phyloP scores from a whole-genome alignment of 305 asterid species.

The Solanum hybrid region DNA sequence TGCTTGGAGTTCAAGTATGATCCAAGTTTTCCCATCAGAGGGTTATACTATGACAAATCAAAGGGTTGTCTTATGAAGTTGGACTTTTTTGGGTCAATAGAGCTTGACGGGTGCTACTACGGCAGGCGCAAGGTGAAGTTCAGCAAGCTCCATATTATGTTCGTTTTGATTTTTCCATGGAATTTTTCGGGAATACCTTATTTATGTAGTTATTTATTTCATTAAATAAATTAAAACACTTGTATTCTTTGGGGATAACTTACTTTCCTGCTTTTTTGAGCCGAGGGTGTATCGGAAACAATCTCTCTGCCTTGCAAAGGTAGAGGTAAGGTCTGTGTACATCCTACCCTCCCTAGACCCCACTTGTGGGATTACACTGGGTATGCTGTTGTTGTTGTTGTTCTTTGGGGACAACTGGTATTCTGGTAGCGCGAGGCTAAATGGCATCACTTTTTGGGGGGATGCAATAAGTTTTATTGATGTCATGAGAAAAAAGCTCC shows the following conservation, averaged over 20 bases:
- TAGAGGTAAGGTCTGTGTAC: neutral
- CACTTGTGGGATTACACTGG: neutral
- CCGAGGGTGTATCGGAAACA: neutral
- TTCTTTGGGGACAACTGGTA: neutral
- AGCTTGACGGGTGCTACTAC: slow-evolving; percentile 92
- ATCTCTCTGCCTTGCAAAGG: neutral
- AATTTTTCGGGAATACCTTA: neutral
- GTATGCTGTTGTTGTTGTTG: neutral
- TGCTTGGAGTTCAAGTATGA: slow-evolving; percentile 79
- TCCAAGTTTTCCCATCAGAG: slow-evolving; percentile 85
- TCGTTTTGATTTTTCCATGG: too few relatives aligned
- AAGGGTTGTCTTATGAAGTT: slow-evolving; percentile 90
- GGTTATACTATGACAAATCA: slow-evolving; percentile 79
- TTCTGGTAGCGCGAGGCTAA: neutral
- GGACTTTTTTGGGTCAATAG: slow-evolving; percentile 95
- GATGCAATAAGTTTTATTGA: neutral
- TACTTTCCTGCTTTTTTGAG: neutral
- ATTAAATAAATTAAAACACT: neutral
- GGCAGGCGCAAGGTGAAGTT: slow-evolving; percentile 80
- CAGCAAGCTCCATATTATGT: neutral
- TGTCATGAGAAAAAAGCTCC: neutral
- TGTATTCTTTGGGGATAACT: neutral
- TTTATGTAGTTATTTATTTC: neutral
- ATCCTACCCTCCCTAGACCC: neutral
- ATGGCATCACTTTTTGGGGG: neutral